Evolutionary conservation across 768 basidiomycete species (phyloP).

Genomic region (Megacollybia marginata): DNA sequence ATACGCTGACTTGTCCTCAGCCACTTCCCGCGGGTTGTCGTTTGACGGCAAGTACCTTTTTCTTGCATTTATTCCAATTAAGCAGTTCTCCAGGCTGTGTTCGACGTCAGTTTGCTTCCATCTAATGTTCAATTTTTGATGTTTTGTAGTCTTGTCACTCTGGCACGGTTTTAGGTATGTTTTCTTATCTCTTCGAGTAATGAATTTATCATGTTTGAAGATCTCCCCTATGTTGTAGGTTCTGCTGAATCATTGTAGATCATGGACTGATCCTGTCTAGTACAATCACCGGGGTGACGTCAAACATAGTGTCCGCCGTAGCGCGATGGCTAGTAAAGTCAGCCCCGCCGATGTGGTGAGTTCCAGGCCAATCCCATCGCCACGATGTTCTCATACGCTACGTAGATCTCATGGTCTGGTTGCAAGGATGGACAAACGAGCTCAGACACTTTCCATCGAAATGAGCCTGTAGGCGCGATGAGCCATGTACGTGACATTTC

Average conservation of each 20-base stretch:
- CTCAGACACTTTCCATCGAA: conserved; percentile 58
- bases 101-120: conserved; percentile 33
- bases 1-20: conserved; percentile 8
- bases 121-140: not conserved
- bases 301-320: conserved; percentile 31
- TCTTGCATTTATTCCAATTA: not conserved
- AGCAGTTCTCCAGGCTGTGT: conserved; percentile 30
- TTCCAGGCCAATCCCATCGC: not conserved
- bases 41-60: conserved; percentile 32
- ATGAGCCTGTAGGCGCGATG: conserved; percentile 72
- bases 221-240: conserved; percentile 43
- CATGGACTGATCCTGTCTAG: conserved; percentile 20
- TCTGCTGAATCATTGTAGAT: not conserved
- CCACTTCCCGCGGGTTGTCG: conserved; percentile 42
- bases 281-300: conserved; percentile 55
- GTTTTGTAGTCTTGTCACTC: conserved; percentile 42
- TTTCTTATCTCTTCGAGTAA: not conserved
- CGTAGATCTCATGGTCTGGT: conserved; percentile 63
- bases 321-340: conserved; percentile 32
- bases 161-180: conserved; percentile 42
- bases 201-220: conserved; percentile 14
- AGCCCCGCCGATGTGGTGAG: conserved; percentile 66
- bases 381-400: not conserved
- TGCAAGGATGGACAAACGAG: conserved; percentile 69
- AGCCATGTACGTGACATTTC: conserved; percentile 49